Base-by-base conservation (phyloP, 2,329 filamentous ascomycete species). In the Clarireedia monteithiana region DNA sequence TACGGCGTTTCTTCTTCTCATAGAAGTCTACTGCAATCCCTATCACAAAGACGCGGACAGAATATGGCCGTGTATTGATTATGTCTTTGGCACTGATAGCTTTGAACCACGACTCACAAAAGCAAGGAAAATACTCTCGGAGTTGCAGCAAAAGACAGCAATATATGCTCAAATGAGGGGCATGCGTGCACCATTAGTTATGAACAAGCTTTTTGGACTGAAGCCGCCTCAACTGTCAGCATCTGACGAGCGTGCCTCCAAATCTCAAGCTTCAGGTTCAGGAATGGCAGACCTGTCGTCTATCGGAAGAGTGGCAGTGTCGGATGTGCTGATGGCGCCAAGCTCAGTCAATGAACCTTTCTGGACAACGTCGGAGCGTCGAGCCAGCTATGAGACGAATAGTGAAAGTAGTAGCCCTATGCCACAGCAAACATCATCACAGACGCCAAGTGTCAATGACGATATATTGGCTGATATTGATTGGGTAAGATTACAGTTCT, bases 51-150 rank as follows among this genome's bases (percentile, higher is more conserved):
- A 86, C 58, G 81, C 82, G 2, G 77, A 80, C 24, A 78, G 86
- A 7, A 86, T 89, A 57, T 89, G 87, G 86, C 72, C 74, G 36
- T 86, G 83, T 63, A 7, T 59, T 52, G 85, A 91, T 66, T 90
- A 83, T 66, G 82, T 88, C 24, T 91, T 89, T 66, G 79, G 82
- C 50, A 72, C 84, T 27, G 77, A 85, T 34, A 66, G 75, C 5
- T 68, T 74, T 36, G 68, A 80, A 44, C 69, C 77, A 12, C 76
- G 76, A 3, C 73, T 77, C 17, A 73, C 80, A 45, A 89, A 89
- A 67, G 78, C 77, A 10, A 71, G 80, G 30, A 74, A 76, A 20
- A 78, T 91, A 1, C 71, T 90, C 34, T 73, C 74, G 9, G 84
- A 88, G 58, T 74, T 90, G 39, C 73, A 79, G 61, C 77, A 79